phyloP scores from a whole-genome alignment of 1,139 yeast genomes.

The Kodamaea fungicola region DNA sequence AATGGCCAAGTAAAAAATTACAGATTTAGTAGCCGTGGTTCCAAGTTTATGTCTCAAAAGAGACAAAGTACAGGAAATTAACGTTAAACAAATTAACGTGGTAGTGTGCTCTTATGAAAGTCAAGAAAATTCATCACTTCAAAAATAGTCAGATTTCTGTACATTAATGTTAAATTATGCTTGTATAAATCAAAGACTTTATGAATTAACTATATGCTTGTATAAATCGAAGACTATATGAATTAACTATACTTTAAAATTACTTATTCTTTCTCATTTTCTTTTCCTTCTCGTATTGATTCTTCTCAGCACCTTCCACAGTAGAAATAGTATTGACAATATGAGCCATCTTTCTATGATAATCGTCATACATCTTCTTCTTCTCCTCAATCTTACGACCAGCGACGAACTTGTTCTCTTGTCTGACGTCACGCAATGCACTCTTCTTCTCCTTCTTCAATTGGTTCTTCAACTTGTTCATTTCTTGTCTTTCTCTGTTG shows the following conservation, averaged over 20 bases:
- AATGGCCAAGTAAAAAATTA: too few relatives aligned
- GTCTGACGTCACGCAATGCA: conserved; percentile 84
- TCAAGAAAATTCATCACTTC: too few relatives aligned
- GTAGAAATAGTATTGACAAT: conserved; percentile 85
- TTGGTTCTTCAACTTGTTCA: conserved; percentile 76
- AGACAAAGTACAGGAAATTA: too few relatives aligned
- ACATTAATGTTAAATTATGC: too few relatives aligned
- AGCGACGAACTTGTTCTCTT: conserved; percentile 82
- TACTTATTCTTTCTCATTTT: conserved; percentile 47
- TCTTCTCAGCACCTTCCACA: conserved; percentile 92
- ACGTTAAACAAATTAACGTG: too few relatives aligned
- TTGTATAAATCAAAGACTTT: too few relatives aligned
- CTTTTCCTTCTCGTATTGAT: conserved; percentile 84
- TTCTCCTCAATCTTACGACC: conserved; percentile 79
- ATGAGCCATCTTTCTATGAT: conserved; percentile 86
- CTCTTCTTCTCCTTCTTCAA: conserved; percentile 89
- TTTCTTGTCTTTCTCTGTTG: conserved; percentile 76
- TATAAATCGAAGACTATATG: too few relatives aligned
- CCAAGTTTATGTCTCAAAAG: too few relatives aligned
- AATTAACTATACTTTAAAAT: neutral
- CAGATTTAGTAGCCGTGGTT: too few relatives aligned
- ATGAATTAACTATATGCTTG: too few relatives aligned
- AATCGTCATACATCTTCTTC: conserved; percentile 69
- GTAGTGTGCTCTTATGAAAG: too few relatives aligned
- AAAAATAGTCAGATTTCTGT: too few relatives aligned